Conservation (phyloP, 805 yeast genomes). For the Wickerhamiella brachini region DNA sequence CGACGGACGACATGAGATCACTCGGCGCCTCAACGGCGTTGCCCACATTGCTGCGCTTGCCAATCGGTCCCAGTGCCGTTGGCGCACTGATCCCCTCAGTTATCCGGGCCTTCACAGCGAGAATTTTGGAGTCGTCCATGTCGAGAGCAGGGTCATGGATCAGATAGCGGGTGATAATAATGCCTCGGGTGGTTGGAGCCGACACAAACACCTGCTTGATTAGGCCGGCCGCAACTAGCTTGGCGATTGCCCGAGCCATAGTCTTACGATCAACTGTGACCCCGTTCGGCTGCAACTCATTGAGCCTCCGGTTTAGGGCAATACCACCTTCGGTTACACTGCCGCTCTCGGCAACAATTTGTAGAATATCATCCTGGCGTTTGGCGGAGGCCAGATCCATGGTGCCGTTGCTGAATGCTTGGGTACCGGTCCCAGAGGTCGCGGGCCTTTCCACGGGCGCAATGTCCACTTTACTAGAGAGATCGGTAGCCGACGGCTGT, state of each 20-base stretch:
- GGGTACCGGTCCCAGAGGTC: background rate
- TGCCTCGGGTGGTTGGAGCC: conserved; percentile 14
- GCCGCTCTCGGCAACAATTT: conserved; percentile 29
- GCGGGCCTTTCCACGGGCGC: background rate
- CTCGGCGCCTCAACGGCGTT: background rate
- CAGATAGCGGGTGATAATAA: conserved; percentile 15
- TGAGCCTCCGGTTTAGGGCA: conserved; percentile 28
- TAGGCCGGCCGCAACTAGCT: conserved; percentile 25
- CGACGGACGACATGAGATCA: background rate
- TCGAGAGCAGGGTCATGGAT: conserved; percentile 20
- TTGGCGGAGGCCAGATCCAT: background rate
- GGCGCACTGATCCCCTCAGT: conserved; percentile 7
- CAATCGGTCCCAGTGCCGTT: background rate
- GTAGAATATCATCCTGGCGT: conserved; percentile 28
- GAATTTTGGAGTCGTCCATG: conserved; percentile 16
- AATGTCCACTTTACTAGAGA: background rate
- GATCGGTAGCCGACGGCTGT: too few species aligned
- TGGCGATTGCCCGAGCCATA: conserved; percentile 30
- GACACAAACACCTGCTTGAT: conserved; percentile 20
- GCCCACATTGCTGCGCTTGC: background rate
- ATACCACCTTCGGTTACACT: conserved; percentile 36
- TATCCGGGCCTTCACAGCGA: conserved; percentile 9
- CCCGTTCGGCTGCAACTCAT: conserved; percentile 24
- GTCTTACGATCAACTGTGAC: conserved; percentile 44
- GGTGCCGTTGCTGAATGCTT: background rate